These are phyloP conservation scores for Capsicum baccatum DNA, from an alignment of 257 asterid species.

Conservation along the genomic window DNA sequence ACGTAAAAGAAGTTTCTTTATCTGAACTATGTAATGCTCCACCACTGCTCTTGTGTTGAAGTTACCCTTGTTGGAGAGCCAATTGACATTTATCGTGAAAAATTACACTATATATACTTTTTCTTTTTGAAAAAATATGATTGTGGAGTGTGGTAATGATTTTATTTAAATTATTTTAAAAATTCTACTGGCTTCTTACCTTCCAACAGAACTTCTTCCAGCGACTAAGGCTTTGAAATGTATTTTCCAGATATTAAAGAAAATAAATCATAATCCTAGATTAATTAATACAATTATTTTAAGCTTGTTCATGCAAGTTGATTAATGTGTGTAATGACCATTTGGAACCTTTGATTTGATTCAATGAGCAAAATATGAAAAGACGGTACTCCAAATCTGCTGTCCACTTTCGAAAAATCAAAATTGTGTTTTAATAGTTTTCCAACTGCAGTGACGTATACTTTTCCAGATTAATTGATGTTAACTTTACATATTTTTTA, in stretches of 20 bases:
- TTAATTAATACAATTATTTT: not conserved
- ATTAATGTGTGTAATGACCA: not conserved
- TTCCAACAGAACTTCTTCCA: constrained; percentile 20
- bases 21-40: too few relatives aligned
- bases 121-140: not conserved
- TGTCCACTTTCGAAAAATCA: not conserved
- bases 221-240: constrained; percentile 17
- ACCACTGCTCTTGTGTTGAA: too few relatives aligned
- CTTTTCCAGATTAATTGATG: not conserved
- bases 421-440: not conserved
- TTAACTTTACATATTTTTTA: not conserved
- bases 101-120: not conserved
- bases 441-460: not conserved
- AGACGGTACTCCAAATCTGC: not conserved
- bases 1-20: too few relatives aligned
- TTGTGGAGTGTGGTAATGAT: not conserved
- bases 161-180: not conserved
- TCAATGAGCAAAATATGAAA: constrained; percentile 2
- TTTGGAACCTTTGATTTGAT: not conserved
- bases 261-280: not conserved
- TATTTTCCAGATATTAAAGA: not conserved
- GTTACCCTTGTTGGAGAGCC: too few relatives aligned
- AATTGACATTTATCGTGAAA: not conserved
- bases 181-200: not conserved
- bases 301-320: constrained; percentile 19